These are phyloP conservation scores for Leucogyrophana mollusca DNA, from an alignment of 768 basidiomycete species.

Conservation along the genomic window DNA sequence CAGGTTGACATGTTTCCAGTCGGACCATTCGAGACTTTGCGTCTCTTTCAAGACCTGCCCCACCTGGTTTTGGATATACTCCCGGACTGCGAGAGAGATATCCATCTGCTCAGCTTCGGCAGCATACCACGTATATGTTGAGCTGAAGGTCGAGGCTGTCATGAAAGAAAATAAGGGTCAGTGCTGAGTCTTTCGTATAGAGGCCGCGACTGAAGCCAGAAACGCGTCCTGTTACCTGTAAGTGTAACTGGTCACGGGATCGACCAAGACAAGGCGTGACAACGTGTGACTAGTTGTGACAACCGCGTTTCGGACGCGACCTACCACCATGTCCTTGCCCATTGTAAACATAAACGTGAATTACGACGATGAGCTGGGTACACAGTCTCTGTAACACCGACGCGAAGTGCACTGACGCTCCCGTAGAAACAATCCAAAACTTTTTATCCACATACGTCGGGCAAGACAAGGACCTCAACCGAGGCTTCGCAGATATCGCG, in stretches of 20 bases:
- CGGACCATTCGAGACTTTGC: slow-evolving; percentile 11
- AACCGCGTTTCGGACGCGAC: slow-evolving; percentile 24
- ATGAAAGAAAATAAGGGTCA: too few relatives aligned
- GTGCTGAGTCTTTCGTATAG: too few relatives aligned
- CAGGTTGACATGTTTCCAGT: slow-evolving; percentile 8
- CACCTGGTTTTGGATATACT: slow-evolving; percentile 14
- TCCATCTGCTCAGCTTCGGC: slow-evolving; percentile 3
- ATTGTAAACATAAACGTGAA: slow-evolving; percentile 58
- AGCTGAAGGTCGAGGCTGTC: too few relatives aligned
- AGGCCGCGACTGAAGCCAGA: too few relatives aligned
- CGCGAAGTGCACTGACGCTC: slow-evolving; percentile 5
- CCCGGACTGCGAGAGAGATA: slow-evolving; percentile 6
- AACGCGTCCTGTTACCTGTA: too few relatives aligned
- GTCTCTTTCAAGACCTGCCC: slow-evolving; percentile 9
- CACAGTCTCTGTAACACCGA: background rate
- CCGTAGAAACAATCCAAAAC: slow-evolving; percentile 63
- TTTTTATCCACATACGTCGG: slow-evolving; percentile 72
- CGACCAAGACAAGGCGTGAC: slow-evolving; percentile 3
- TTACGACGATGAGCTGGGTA: slow-evolving; percentile 76
- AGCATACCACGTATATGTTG: too few relatives aligned
- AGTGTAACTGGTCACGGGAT: too few relatives aligned
- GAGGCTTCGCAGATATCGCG: slow-evolving; percentile 68
- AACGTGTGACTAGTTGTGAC: slow-evolving; percentile 19
- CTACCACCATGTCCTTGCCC: slow-evolving; percentile 63
- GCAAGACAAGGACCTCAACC: slow-evolving; percentile 63